phyloP scores from a whole-genome alignment of 305 asterid genomes.

The Fraxinus greggii region DNA sequence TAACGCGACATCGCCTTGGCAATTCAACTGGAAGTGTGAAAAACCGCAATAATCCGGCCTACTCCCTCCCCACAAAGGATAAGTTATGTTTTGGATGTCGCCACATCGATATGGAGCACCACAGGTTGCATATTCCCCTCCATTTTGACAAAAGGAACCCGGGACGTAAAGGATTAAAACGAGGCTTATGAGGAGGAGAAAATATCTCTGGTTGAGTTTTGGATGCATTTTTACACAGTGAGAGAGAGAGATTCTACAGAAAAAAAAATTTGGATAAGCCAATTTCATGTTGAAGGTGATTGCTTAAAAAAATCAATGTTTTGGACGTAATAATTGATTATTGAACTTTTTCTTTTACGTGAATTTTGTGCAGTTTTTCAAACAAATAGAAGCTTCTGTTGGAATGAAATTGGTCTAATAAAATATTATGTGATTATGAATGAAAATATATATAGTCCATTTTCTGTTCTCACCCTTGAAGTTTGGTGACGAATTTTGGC shows the following conservation, averaged over 20 bases:
- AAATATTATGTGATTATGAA: neutral
- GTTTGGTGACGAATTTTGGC: too few species aligned
- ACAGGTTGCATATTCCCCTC: constrained; percentile 28
- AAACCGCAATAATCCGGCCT: constrained; percentile 49
- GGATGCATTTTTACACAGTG: constrained; percentile 25
- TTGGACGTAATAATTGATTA: neutral
- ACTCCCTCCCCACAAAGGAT: constrained; percentile 54
- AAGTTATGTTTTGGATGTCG: constrained; percentile 9
- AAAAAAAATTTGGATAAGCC: neutral
- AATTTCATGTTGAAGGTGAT: neutral
- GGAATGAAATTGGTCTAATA: constrained; percentile 24
- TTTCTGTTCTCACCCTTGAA: too few species aligned
- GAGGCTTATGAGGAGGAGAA: neutral
- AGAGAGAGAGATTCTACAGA: neutral
- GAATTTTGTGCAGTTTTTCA: neutral
- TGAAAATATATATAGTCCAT: too few species aligned
- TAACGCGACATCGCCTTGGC: constrained; percentile 20
- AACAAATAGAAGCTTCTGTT: constrained; percentile 45
- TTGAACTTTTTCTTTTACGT: neutral
- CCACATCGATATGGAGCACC: constrained; percentile 35
- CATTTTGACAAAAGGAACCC: constrained; percentile 24
- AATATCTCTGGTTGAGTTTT: neutral
- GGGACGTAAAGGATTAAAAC: constrained; percentile 5
- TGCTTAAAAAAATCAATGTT: neutral
- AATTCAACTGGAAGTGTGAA: constrained; percentile 43